Evolutionary conservation across 805 yeast genomes (phyloP).

Genomic region (Candida verbasci): DNA sequence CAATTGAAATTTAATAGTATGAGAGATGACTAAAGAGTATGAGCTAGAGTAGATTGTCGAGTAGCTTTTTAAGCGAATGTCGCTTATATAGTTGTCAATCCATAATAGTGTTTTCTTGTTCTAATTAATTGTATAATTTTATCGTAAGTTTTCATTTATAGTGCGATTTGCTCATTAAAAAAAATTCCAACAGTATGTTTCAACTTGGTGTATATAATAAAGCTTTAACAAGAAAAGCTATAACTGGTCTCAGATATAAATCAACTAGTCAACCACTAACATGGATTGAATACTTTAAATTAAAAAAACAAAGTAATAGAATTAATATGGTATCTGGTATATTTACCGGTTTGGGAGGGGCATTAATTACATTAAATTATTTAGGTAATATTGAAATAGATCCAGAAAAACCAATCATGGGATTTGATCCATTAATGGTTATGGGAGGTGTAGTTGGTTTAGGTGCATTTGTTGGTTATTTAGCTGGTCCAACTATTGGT

Average conservation of each 20-base stretch:
- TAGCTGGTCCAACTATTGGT: constrained; percentile 80
- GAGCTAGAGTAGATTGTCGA: no score
- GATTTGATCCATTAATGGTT: constrained; percentile 84
- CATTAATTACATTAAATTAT: constrained; percentile 66
- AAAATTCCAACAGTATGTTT: no score
- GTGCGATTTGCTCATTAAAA: no score
- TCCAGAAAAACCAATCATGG: constrained; percentile 79
- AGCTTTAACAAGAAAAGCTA: constrained; percentile 3
- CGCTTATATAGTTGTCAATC: no score
- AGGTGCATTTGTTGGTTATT: constrained; percentile 72
- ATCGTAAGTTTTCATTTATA: no score
- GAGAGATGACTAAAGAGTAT: no score
- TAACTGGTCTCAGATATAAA: constrained; percentile 14
- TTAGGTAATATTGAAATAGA: constrained; percentile 82
- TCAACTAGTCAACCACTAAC: constrained; percentile 31
- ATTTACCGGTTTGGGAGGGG: constrained; percentile 62
- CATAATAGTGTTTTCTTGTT: no score
- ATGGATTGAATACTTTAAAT: constrained; percentile 78
- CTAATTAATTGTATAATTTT: no score
- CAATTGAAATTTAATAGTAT: no score
- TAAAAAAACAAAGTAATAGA: constrained; percentile 72
- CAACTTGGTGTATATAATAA: constrained; percentile 7
- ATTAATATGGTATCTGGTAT: constrained; percentile 66
- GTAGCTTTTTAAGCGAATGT: no score
- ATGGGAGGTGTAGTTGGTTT: constrained; percentile 68